Evolutionary conservation across 1,284 basidiomycete species (phyloP).

Genomic region (Ganoderma boninense): DNA sequence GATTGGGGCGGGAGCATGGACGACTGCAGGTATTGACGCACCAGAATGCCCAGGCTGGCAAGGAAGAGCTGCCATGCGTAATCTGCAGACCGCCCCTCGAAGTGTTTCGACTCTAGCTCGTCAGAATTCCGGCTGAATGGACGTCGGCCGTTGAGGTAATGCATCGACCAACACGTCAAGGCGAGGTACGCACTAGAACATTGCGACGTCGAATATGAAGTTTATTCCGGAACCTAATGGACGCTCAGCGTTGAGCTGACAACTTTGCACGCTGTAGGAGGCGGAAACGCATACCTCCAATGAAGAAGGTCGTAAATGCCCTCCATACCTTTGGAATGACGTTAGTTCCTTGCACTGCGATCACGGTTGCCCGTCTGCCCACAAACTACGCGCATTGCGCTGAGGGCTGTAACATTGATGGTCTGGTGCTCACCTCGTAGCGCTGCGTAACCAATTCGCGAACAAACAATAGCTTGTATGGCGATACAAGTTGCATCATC

Average conservation of each 20-base stretch:
- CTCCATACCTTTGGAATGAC: constrained; percentile 71
- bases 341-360: not conserved
- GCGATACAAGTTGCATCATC: constrained; percentile 64
- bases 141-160: not conserved
- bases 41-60: constrained; percentile 53
- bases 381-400: not conserved
- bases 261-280: not conserved
- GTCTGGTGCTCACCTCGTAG: not conserved
- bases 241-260: not conserved
- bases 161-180: not conserved
- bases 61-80: constrained; percentile 76
- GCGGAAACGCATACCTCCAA: constrained; percentile 61
- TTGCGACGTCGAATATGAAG: constrained; percentile 79
- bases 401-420: no score
- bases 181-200: constrained; percentile 69
- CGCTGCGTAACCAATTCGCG: not conserved
- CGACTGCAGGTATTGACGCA: constrained; percentile 17
- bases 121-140: constrained; percentile 66
- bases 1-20: no score
- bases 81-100: constrained; percentile 68
- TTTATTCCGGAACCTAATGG: constrained; percentile 43
- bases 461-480: constrained; percentile 65
- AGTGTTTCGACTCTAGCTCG: constrained; percentile 71
- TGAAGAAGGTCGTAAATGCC: constrained; percentile 79
- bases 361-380: no score